Evolutionary conservation across 768 basidiomycete species (phyloP).

Genomic region (Lactifluus hygrophoroides): DNA sequence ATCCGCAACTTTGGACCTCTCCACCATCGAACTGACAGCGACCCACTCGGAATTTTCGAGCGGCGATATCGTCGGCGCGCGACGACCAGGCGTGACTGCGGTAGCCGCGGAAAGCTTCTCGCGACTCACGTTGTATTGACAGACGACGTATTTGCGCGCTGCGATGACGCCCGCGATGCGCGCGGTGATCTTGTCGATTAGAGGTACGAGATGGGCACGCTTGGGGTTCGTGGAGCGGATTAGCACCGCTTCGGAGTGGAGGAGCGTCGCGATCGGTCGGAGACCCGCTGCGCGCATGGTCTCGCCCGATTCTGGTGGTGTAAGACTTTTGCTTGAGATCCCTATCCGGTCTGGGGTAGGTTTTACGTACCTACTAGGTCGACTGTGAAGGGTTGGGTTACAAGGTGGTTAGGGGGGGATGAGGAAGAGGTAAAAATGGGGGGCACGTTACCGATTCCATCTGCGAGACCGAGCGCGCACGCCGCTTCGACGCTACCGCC

Average conservation of each 20-base stretch:
- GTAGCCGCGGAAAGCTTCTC: conserved; percentile 52
- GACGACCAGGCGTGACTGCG: conserved; percentile 75
- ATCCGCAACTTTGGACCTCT: conserved; percentile 67
- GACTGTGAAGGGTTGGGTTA: conserved; percentile 42
- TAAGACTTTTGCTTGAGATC: neutral
- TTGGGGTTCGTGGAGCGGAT: conserved; percentile 70
- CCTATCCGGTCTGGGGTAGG: neutral
- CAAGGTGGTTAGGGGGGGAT: neutral
- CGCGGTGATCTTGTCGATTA: conserved; percentile 73
- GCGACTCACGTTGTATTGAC: conserved; percentile 86
- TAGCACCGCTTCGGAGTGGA: conserved; percentile 84
- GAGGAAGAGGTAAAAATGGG: neutral
- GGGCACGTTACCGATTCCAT: conserved; percentile 84
- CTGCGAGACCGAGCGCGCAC: conserved; percentile 90
- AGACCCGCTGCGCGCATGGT: conserved; percentile 98
- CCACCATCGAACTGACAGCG: conserved; percentile 88
- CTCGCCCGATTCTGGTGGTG: conserved; percentile 80
- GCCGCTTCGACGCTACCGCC: conserved; percentile 98
- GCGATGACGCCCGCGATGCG: conserved; percentile 92
- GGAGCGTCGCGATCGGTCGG: conserved; percentile 83
- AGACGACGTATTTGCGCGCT: conserved; percentile 76
- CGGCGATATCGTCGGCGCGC: conserved; percentile 81
- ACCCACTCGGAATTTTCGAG: conserved; percentile 84
- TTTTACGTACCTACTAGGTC: conserved; percentile 82
- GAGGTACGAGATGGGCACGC: conserved; percentile 48